Evolutionary conservation across 139 green algal genomes (phyloP), one percentile per base, ranked within the genome.

Genomic region (Tetratostichococcus sp.): DNA sequence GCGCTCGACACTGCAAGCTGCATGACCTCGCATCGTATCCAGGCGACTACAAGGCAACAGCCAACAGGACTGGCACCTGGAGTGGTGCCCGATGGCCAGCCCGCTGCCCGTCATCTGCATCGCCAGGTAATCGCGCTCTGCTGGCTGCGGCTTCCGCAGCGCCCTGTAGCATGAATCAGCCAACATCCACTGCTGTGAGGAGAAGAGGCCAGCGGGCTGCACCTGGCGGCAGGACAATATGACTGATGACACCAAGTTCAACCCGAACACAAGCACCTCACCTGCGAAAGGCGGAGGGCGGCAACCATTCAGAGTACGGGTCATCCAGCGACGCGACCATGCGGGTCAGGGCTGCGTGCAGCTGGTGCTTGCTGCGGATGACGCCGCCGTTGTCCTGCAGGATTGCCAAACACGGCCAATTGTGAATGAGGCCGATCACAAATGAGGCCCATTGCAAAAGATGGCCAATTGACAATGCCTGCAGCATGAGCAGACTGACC

Each of bases 61-160:
- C 39, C 11, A 50, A 50, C 39, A 50, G 39, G 8, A 6, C 11
- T 11, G 26, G 35, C 33, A 76, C 71, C 58, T 76, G 71, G 71
- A 32, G 4, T 58, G 71, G 4, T 33, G n/a, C 0, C 71, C 77
- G 19, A 81, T 31, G 5, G 74, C 71, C 25, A 81, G 30, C 19
- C 77, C 77, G 1, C 62, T 67, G 57, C 77, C 77, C 8, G 67
- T 78, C 65, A 78, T 85, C 79, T 90, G 85, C 26, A 77, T 77
- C 23, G 73, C 78, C 68, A 90, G 72, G 81, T 91, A 91, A 59
- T 82, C 72, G 4, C 81, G 76, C 78, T 90, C 85, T 17, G 71
- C 69, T 21, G 81, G 83, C 58, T 81, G 69, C 2, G 87, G 85
- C 34, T 79, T 74, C 33, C 81, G 31, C 26, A 90, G 70, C 31